Conservation (phyloP, 345 rosid genomes). For the Salix brachista region DNA sequence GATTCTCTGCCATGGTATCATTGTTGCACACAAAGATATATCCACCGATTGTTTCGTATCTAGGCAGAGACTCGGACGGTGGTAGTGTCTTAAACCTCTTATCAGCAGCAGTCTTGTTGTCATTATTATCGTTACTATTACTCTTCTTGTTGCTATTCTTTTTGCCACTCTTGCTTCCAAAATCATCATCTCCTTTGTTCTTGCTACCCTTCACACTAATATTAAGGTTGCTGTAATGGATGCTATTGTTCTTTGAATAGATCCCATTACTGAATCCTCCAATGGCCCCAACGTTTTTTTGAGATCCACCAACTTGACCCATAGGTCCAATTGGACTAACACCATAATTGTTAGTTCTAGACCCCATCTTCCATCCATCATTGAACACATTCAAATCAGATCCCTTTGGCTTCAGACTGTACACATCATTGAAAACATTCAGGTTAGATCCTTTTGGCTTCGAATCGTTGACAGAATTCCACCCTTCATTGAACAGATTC, state of each 20-base stretch:
- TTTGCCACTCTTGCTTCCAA: conserved; percentile 40
- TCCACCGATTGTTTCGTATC: conserved; percentile 89
- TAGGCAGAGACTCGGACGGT: conserved; percentile 79
- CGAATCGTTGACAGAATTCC: too few relatives aligned
- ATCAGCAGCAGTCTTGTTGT: conserved; percentile 37
- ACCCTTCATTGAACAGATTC: neutral
- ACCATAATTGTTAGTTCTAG: conserved; percentile 21
- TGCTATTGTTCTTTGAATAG: conserved; percentile 38
- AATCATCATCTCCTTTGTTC: conserved; percentile 51
- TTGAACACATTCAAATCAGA: conserved; percentile 46
- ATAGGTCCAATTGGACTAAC: conserved; percentile 32
- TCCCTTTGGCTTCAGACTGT: conserved; percentile 18
- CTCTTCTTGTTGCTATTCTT: conserved; percentile 36
- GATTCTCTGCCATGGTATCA: conserved; percentile 95
- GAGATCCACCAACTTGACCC: conserved; percentile 24
- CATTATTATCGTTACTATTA: conserved; percentile 20
- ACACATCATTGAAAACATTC: neutral
- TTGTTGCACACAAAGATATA: conserved; percentile 99
- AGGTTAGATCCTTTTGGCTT: neutral
- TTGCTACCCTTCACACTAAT: conserved; percentile 41
- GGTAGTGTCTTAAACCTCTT: conserved; percentile 98
- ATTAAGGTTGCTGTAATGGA: conserved; percentile 31
- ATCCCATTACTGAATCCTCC: conserved; percentile 87
- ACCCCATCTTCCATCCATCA: conserved; percentile 49
- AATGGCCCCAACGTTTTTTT: conserved; percentile 40